These are phyloP conservation scores for Phytophthora podocarpi DNA, from an alignment of 352 stramenopile species.

Conservation along the genomic window DNA sequence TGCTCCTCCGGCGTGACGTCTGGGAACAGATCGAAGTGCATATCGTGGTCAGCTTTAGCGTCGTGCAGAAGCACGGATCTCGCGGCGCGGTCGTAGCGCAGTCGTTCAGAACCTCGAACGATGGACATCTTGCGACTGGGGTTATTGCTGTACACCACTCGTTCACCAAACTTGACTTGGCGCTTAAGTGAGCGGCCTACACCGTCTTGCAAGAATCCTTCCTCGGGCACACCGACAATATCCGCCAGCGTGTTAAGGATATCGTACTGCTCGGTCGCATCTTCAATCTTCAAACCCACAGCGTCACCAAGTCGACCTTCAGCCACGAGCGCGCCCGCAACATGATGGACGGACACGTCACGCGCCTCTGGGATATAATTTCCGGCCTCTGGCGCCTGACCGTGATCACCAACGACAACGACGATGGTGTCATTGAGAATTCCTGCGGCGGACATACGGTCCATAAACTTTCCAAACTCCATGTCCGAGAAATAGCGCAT, in stretches of 20 bases:
- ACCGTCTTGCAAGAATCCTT: conserved; percentile 39
- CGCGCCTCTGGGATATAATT: conserved; percentile 32
- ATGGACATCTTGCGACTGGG: conserved; percentile 45
- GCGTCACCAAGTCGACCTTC: conserved; percentile 38
- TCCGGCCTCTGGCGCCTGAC: conserved; percentile 46
- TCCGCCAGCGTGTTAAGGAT: conserved; percentile 49
- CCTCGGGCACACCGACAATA: conserved; percentile 34
- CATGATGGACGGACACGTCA: conserved; percentile 38
- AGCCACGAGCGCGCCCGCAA: conserved; percentile 40
- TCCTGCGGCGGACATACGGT: conserved; percentile 45
- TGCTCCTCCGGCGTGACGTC: conserved; percentile 22
- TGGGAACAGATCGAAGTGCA: conserved; percentile 42
- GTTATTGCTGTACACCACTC: conserved; percentile 58
- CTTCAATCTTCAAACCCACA: conserved; percentile 34
- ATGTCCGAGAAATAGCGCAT: conserved; percentile 61
- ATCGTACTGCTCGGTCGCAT: too few species aligned
- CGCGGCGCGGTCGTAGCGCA: conserved; percentile 39
- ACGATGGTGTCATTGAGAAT: conserved; percentile 64
- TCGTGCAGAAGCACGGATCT: conserved; percentile 21
- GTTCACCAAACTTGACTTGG: conserved; percentile 24
- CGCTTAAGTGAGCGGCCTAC: conserved; percentile 51
- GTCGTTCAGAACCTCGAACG: conserved; percentile 39
- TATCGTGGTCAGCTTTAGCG: conserved; percentile 26
- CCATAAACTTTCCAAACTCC: conserved; percentile 57
- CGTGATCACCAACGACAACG: conserved; percentile 57